Percentiles rank a stretch among this genome's conserved stretches.
Evolutionary conservation across 805 yeast genomes (phyloP).

Genomic region (Debaryomyces castellii): DNA sequence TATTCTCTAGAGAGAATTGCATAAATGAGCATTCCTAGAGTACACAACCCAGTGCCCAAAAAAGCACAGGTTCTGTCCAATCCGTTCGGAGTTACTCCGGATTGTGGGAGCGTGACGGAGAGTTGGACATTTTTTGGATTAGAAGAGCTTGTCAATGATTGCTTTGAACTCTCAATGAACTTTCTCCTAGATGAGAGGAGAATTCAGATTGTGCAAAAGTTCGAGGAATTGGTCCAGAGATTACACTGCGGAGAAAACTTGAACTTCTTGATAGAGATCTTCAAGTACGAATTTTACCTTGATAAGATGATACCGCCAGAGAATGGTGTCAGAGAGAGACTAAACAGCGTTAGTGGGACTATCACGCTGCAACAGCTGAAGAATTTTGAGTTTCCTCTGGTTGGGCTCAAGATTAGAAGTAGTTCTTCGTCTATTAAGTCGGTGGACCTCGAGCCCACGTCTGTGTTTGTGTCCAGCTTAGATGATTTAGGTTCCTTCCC

Average conservation of each 20-base stretch:
- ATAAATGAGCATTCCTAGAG: neutral
- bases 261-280: conserved; percentile 44
- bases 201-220: conserved; percentile 20
- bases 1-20: neutral
- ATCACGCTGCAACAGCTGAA: neutral
- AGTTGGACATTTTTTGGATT: conserved; percentile 10
- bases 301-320: conserved; percentile 16
- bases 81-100: neutral
- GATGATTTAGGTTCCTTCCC: conserved; percentile 19
- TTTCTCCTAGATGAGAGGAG: conserved; percentile 13
- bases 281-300: conserved; percentile 45
- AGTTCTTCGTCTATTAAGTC: conserved; percentile 13
- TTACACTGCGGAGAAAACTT: conserved; percentile 48
- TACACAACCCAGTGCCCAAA: neutral
- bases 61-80: neutral
- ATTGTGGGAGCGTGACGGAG: neutral
- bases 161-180: conserved; percentile 25
- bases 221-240: conserved; percentile 32
- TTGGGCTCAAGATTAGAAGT: neutral
- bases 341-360: neutral
- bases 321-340: neutral
- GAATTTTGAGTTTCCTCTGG: neutral
- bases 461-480: conserved; percentile 23
- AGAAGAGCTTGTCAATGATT: conserved; percentile 33
- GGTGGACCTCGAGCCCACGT: conserved; percentile 22